Evolutionary conservation across 192 early-diverging fungal species (phyloP).

Genomic region (Funneliformis geosporum): DNA sequence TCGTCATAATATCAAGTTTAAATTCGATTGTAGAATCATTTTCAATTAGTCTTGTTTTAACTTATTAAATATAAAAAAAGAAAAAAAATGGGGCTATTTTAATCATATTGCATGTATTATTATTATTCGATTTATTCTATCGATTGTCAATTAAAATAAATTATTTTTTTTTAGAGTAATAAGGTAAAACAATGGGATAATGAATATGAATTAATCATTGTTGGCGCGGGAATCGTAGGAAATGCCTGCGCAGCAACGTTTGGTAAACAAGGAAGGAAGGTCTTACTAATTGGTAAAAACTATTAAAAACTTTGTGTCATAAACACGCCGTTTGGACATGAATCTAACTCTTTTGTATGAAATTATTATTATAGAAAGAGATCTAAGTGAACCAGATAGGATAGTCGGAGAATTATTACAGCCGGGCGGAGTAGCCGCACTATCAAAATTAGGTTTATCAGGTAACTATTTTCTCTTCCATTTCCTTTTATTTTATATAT

Average conservation of each 20-base stretch:
- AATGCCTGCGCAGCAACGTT: conserved; percentile 81
- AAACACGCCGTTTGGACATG: not conserved
- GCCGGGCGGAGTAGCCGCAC: conserved; percentile 86
- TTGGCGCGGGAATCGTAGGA: conserved; percentile 95
- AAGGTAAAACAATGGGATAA: not conserved
- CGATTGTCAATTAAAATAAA: too few relatives aligned
- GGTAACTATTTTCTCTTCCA: conserved; percentile 36
- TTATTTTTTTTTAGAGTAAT: not conserved
- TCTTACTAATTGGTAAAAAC: conserved; percentile 58
- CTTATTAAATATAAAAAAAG: too few relatives aligned
- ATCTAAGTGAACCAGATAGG: conserved; percentile 91
- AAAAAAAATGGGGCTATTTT: too few relatives aligned
- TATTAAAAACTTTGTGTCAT: not conserved
- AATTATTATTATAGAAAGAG: conserved; percentile 63
- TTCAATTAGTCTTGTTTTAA: too few relatives aligned
- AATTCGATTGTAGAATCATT: too few relatives aligned
- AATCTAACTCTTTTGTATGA: not conserved
- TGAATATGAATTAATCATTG: conserved; percentile 80
- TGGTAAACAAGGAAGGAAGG: conserved; percentile 69
- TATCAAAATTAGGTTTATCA: conserved; percentile 74
- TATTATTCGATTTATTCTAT: too few relatives aligned
- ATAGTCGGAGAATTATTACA: conserved; percentile 98
- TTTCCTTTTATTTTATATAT: not conserved
- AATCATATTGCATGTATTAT: too few relatives aligned
- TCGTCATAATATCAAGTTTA: too few relatives aligned